phyloP scores from a whole-genome alignment of 768 basidiomycete species.

The Lentinula lateritia region DNA sequence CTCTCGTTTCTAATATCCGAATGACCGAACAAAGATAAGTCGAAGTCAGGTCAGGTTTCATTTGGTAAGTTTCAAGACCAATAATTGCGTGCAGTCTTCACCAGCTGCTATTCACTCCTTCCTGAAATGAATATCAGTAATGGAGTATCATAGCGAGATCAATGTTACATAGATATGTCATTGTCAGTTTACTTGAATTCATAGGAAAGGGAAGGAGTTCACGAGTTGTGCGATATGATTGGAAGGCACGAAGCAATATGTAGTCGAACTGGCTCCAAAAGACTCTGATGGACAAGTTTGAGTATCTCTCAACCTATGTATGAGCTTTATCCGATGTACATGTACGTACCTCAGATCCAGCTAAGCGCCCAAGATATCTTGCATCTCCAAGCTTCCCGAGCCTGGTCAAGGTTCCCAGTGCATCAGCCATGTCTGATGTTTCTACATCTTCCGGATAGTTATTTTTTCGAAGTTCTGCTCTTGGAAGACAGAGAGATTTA shows the following conservation, averaged over 20 bases:
- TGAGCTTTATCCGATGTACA: neutral
- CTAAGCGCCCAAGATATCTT: conserved; percentile 9
- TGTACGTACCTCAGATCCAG: conserved; percentile 8
- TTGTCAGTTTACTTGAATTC: too few species aligned
- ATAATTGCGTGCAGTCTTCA: too few species aligned
- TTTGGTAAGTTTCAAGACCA: too few species aligned
- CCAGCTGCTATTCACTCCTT: too few species aligned
- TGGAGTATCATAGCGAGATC: too few species aligned
- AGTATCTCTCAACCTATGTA: neutral
- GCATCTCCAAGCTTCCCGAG: neutral
- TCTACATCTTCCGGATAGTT: neutral
- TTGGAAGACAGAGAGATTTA: conserved; percentile 11
- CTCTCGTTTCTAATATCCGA: neutral
- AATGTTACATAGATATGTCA: too few species aligned
- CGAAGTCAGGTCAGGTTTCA: too few species aligned
- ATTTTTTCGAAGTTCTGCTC: too few species aligned
- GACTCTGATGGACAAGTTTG: neutral
- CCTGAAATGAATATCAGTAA: too few species aligned
- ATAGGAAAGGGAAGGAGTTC: conserved; percentile 19
- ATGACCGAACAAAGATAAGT: too few species aligned
- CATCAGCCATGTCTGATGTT: neutral
- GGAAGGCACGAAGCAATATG: conserved; percentile 7
- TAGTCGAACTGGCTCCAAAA: neutral
- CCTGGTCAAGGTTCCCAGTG: conserved; percentile 2
- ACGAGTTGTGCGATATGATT: conserved; percentile 18